Evolutionary conservation across 2,329 filamentous ascomycete species (phyloP), one percentile per base, ranked within the genome.

Genomic region (Colletotrichum chrysophilum): DNA sequence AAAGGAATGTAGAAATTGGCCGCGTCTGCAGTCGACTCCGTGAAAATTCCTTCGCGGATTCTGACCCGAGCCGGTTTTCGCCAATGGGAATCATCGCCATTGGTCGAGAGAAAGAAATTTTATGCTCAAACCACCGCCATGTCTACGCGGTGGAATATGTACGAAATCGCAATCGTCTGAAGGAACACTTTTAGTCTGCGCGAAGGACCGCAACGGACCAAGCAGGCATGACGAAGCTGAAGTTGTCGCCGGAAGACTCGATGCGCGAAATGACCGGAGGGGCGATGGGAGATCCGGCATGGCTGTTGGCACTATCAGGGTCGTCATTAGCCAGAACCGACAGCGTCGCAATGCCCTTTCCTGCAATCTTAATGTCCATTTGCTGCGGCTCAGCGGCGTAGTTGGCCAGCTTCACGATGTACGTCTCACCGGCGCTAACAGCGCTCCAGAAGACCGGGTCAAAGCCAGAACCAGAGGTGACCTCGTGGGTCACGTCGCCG

Each of bases 11-110:
- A n/a, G 1, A 43, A 43, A 43, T n/a, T 43, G 38, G 38, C 2
- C 18, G 3, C 0, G 18, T 12, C 18, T 43, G 3, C 5, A n/a
- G 18, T n/a, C 12, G 18, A 43, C 18, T n/a, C 38, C 38, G 38
- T 0, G 38, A n/a, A 43, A 6, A 4, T 43, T 1, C 38, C 9
- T 43, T 43, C 38, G 5, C 18, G 18, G 38, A n/a, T 10, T n/a
- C 0, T n/a, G 38, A 6, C 38, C 38, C 5, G 38, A n/a, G 1
- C 18, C 5, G 1, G 5, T n/a, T 43, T n/a, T 3, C 38, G 9
- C 18, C 38, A 43, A 43, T 43, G 38, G 38, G 38, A n/a, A n/a
- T 2, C 9, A 43, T 0, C 9, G 9, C 18, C 38, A 43, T 43
- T 12, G 9, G 9, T 2, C 21, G 38, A 2, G 0, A 48, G 43